Base-by-base conservation (phyloP, 2,329 filamentous ascomycete genomes). In the Knoxdaviesia proteae region DNA sequence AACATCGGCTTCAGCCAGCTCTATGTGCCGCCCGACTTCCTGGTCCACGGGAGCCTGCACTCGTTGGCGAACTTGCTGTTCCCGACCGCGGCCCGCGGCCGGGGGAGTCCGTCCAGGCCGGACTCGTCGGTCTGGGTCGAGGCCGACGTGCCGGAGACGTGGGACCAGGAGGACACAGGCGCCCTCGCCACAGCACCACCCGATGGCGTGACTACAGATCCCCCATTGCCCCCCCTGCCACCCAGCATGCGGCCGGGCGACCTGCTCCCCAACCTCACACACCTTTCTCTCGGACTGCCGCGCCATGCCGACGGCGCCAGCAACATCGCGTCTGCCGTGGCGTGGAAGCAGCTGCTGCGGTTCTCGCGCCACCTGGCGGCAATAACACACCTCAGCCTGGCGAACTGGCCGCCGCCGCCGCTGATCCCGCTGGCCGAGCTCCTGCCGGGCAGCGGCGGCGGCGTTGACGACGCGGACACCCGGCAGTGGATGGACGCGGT, bases 391-490 rank as follows among this genome's bases (percentile, higher is more conserved):
- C 59, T 78, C 36, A 74, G 67, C 48, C 61, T 78, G 6, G 71
- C 72, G 10, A 69, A 68, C 52, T 78, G 74, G 74, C 74, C 74
- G 1, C 63, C 66, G 41, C 74, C 74, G 2, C 64, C 63, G 10
- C 56, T 74, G n/a, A 71, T 70, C 2, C 68, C 69, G 6, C 67
- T 69, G 48, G 64, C 71, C 6, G 64, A 61, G 45, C 59, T 59
- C 31, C 20, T 20, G 20, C 20, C 20, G 20, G 20, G 20, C 20
- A 20, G 20, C 20, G 3, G 20, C 20, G 3, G 20, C 20, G 20
- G 20, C 20, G 20, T 2, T 3, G 20, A 3, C 20, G 20, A 20
- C 20, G 20, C 20, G 20, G 20, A 20, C 20, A 20, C 20, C 20
- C 20, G 3, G 20, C 20, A 20, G 20, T 77, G 68, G 67, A 63